Evolutionary conservation across 148 eudicot species (phyloP).

Genomic region (Rhododendron kiyosumense): DNA sequence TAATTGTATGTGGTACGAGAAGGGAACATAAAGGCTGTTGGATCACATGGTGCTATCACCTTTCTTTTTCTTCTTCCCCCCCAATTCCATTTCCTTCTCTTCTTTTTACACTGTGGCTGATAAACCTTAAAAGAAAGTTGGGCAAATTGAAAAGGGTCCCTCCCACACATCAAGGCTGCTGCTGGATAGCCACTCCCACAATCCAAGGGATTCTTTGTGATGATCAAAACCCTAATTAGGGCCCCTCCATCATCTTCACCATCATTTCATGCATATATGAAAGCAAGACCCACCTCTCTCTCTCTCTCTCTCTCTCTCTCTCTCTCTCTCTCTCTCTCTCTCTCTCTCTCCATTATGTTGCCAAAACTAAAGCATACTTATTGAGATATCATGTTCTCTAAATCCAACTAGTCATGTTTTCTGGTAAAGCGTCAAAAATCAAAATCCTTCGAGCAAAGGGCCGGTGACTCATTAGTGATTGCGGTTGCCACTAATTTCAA

Average conservation of each 20-base stretch:
- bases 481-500: too few species aligned
- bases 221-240: slow-evolving; percentile 16
- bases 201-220: slow-evolving; percentile 41
- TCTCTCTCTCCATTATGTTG: slow-evolving; percentile 9
- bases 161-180: slow-evolving; percentile 36
- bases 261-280: slow-evolving; percentile 37
- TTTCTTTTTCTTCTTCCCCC: slow-evolving; percentile 34
- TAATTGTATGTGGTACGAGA: slow-evolving; percentile 15
- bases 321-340: not conserved
- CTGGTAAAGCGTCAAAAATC: not conserved
- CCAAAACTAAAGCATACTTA: slow-evolving; percentile 8
- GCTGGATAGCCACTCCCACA: slow-evolving; percentile 19
- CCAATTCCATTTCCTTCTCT: slow-evolving; percentile 23
- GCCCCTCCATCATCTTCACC: slow-evolving; percentile 37
- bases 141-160: not conserved
- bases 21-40: slow-evolving; percentile 64
- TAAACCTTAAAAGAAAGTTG: slow-evolving; percentile 3
- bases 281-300: slow-evolving; percentile 23
- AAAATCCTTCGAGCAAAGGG: not conserved
- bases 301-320: not conserved
- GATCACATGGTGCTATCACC: slow-evolving; percentile 56
- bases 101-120: slow-evolving; percentile 40
- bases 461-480: too few species aligned
- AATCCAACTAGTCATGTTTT: not conserved
- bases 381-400: slow-evolving; percentile 9